Evolutionary conservation across 1,284 basidiomycete species (phyloP).

Genomic region (Sporisorium graminicola): DNA sequence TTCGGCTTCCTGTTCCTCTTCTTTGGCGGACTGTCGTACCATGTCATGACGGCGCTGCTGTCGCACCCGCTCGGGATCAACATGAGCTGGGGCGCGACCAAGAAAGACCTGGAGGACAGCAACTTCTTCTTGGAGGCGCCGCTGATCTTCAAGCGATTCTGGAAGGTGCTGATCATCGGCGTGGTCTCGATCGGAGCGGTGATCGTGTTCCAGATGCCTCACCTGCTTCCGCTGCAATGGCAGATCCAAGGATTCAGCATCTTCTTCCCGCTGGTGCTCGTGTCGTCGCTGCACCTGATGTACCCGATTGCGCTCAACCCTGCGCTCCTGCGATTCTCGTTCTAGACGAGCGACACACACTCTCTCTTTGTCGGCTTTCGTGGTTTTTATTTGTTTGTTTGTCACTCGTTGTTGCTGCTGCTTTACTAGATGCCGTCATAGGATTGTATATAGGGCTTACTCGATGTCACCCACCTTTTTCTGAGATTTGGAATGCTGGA

Average conservation of each 20-base stretch:
- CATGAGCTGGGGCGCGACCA: constrained; percentile 77
- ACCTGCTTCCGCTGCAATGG: constrained; percentile 76
- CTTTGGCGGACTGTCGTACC: constrained; percentile 45
- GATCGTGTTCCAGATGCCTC: constrained; percentile 57
- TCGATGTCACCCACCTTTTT: neutral
- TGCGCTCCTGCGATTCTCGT: constrained; percentile 32
- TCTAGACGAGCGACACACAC: constrained; percentile 27
- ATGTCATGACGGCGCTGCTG: constrained; percentile 78
- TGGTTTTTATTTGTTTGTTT: neutral
- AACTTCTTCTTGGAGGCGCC: constrained; percentile 91
- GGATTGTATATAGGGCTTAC: neutral
- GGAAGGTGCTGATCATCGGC: constrained; percentile 73
- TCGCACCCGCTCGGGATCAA: constrained; percentile 85
- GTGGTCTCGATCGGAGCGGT: constrained; percentile 74
- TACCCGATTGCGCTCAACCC: constrained; percentile 33
- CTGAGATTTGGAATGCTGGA: neutral
- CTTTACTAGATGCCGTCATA: too few species aligned
- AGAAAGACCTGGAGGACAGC: constrained; percentile 52
- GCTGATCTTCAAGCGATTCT: constrained; percentile 73
- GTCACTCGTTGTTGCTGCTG: too few species aligned
- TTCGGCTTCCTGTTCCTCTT: constrained; percentile 74
- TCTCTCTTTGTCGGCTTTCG: neutral
- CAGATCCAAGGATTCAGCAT: constrained; percentile 68
- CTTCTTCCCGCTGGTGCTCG: constrained; percentile 31
- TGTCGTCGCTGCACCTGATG: constrained; percentile 31